A percentile compares a stretch with the other conserved stretches of the same genome.
phyloP scores from a whole-genome alignment of 371 early-diverging fungal species.

The Apophysomyces ossiformis region DNA sequence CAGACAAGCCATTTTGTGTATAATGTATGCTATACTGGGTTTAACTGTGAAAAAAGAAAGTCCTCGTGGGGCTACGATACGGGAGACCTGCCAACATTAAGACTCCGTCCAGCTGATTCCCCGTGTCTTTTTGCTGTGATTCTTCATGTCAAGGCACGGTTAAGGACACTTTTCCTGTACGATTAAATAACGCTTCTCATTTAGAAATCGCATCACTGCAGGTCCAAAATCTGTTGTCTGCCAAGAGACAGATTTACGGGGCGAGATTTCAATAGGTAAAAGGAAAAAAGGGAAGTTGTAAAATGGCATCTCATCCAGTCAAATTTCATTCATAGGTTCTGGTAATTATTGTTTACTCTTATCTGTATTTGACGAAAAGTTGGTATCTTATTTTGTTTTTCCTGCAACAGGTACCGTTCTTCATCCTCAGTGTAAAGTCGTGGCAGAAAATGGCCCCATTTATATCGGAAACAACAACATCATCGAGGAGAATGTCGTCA shows the following conservation, averaged over 20 bases:
- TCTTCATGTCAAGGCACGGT: background rate
- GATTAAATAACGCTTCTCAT: background rate
- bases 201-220: conserved; percentile 51
- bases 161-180: background rate
- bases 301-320: background rate
- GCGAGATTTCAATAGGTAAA: conserved; percentile 66
- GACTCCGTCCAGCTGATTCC: no score
- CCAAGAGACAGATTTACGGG: conserved; percentile 66
- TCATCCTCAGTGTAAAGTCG: conserved; percentile 77
- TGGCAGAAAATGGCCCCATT: conserved; percentile 73
- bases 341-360: conserved; percentile 5
- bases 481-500: conserved; percentile 74
- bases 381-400: background rate
- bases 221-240: conserved; percentile 64
- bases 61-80: no score
- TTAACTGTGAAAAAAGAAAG: background rate
- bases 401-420: conserved; percentile 64
- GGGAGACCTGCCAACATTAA: no score
- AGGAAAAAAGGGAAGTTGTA: background rate
- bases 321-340: conserved; percentile 17
- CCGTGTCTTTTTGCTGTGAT: no score
- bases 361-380: background rate
- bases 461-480: conserved; percentile 77
- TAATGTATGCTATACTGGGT: background rate
- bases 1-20: background rate